These are phyloP conservation scores for Mycena pura DNA, from an alignment of 768 basidiomycete genomes.

Conservation along the genomic window DNA sequence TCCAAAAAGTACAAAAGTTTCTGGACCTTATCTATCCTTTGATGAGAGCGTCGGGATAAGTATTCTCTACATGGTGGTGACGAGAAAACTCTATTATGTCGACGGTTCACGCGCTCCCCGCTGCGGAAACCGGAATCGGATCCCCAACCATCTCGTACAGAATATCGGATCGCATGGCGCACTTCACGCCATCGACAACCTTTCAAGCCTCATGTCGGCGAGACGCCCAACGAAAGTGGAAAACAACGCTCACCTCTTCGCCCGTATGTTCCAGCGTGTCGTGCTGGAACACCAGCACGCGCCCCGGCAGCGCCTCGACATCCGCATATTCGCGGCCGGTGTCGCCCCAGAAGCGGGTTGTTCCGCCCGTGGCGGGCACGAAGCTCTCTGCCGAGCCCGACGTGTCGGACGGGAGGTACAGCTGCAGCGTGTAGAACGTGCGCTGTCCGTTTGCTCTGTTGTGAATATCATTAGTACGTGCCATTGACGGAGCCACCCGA, in stretches of 20 bases:
- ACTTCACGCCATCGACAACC: conserved; percentile 21
- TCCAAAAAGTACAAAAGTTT: too few relatives aligned
- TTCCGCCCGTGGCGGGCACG: conserved; percentile 6
- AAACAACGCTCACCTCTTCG: conserved; percentile 13
- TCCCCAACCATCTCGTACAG: conserved; percentile 19
- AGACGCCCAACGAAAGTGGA: neutral
- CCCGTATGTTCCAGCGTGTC: conserved; percentile 17
- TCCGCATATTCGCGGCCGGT: conserved; percentile 10
- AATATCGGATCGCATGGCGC: conserved; percentile 20
- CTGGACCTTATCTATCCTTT: too few relatives aligned
- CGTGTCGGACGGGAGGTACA: conserved; percentile 24
- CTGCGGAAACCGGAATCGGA: conserved; percentile 1
- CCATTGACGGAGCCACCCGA: neutral
- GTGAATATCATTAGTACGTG: too few relatives aligned
- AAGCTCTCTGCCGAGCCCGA: conserved; percentile 21
- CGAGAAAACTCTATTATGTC: neutral
- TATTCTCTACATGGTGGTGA: neutral
- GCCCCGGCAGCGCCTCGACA: conserved; percentile 12
- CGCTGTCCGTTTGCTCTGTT: conserved; percentile 14
- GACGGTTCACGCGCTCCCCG: too few relatives aligned
- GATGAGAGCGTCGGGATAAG: neutral
- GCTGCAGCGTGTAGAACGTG: conserved; percentile 25
- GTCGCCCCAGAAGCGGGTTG: conserved; percentile 15
- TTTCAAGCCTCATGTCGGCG: neutral
- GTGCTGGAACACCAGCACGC: conserved; percentile 25